These are phyloP conservation scores for Pichia inconspicua DNA, from an alignment of 1,139 yeast species.

Conservation along the genomic window DNA sequence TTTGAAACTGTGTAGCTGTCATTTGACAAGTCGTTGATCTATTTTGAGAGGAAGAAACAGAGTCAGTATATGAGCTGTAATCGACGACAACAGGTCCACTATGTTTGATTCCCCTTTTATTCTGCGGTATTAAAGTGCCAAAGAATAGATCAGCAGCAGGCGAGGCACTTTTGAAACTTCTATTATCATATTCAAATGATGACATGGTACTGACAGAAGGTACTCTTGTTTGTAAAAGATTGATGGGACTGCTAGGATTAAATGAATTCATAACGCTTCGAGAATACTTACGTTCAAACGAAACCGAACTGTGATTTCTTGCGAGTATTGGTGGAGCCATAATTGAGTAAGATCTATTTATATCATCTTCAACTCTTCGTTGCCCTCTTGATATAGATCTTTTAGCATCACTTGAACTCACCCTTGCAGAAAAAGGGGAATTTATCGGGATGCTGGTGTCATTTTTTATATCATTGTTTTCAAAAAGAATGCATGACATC, in stretches of 20 bases:
- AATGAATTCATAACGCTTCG: slow-evolving; percentile 11
- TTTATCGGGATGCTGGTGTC: slow-evolving; percentile 36
- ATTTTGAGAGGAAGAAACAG: background rate
- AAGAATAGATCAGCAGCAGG: slow-evolving; percentile 25
- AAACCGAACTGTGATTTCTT: slow-evolving; percentile 13
- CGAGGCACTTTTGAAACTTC: slow-evolving; percentile 28
- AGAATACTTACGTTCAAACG: slow-evolving; percentile 17
- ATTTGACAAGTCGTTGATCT: slow-evolving; percentile 18
- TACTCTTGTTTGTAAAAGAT: slow-evolving; percentile 10
- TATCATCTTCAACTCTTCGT: background rate
- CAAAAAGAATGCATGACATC: slow-evolving; percentile 63
- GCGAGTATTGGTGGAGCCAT: background rate
- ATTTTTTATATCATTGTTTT: slow-evolving; percentile 29
- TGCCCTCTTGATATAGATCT: slow-evolving; percentile 2
- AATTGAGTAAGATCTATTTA: no score
- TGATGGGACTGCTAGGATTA: slow-evolving; percentile 11
- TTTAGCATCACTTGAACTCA: slow-evolving; percentile 17
- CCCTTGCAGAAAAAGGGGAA: slow-evolving; percentile 34
- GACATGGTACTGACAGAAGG: slow-evolving; percentile 27
- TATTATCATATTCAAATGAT: slow-evolving; percentile 23
- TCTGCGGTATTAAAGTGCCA: slow-evolving; percentile 5
- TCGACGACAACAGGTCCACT: slow-evolving; percentile 2
- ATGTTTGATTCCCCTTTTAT: slow-evolving; percentile 19
- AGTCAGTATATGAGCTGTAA: background rate
- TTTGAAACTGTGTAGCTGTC: slow-evolving; percentile 17